Conservation (phyloP, 768 basidiomycete genomes). For the Boletus subparvulus region DNA sequence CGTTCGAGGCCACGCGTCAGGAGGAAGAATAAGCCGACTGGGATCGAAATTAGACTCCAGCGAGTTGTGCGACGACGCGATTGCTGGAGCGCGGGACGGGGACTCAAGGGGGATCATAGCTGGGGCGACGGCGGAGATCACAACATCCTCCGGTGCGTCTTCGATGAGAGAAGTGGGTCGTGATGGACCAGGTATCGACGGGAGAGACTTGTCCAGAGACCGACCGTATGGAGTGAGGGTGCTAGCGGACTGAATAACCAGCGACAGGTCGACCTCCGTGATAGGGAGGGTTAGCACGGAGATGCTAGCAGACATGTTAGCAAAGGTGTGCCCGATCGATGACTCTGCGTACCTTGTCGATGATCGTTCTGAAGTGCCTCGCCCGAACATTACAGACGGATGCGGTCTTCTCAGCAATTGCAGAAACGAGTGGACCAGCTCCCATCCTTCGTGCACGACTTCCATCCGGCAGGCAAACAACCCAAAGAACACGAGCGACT, state of each 20-base stretch:
- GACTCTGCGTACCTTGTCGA: conserved; percentile 4
- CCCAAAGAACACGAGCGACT: conserved; percentile 49
- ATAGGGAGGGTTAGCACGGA: conserved; percentile 14
- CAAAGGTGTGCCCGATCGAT: background rate
- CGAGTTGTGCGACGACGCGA: conserved; percentile 35
- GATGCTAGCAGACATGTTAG: conserved; percentile 16
- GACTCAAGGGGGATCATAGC: conserved; percentile 24
- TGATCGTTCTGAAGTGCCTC: background rate
- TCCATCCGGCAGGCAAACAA: conserved; percentile 57
- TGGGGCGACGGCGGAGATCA: conserved; percentile 11
- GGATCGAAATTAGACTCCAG: conserved; percentile 29
- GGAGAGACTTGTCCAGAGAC: conserved; percentile 6
- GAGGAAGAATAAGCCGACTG: conserved; percentile 3
- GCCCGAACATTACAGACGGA: background rate
- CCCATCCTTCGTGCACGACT: conserved; percentile 17
- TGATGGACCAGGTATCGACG: background rate
- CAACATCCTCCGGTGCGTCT: conserved; percentile 6
- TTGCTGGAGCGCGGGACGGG: conserved; percentile 16
- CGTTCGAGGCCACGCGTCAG: conserved; percentile 23
- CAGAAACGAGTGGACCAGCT: conserved; percentile 3
- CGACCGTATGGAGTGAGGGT: conserved; percentile 5
- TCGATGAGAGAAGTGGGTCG: conserved; percentile 6
- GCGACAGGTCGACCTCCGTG: conserved; percentile 27
- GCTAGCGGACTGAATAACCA: conserved; percentile 9
- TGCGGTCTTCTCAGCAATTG: background rate